Percentiles rank a stretch among this genome's conserved stretches.
Conservation (phyloP, 768 basidiomycete species). For the Kockovaella imperatae region DNA sequence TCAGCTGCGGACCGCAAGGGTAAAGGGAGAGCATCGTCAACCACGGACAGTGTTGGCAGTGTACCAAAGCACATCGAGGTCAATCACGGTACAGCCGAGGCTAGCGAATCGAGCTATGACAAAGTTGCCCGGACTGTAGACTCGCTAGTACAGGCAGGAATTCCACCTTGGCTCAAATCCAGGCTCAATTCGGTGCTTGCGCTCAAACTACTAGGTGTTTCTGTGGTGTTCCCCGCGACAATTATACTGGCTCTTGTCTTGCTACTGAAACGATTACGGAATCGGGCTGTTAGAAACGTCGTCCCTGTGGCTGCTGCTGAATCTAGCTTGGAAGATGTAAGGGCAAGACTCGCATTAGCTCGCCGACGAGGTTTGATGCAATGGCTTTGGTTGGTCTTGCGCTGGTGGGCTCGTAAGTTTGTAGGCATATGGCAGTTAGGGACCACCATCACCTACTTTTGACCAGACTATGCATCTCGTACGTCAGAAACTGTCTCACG, state of each 20-base stretch:
- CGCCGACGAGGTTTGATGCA: constrained; percentile 13
- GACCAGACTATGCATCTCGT: no score
- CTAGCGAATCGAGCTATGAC: background rate
- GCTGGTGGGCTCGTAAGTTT: constrained; percentile 30
- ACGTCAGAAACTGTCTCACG: no score
- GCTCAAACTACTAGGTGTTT: background rate
- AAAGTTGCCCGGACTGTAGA: no score
- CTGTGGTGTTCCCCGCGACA: background rate
- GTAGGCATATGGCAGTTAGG: constrained; percentile 33
- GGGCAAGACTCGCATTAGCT: constrained; percentile 10
- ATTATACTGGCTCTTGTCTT: background rate
- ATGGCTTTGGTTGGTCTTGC: constrained; percentile 22
- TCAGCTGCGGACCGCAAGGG: background rate
- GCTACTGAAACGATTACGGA: background rate
- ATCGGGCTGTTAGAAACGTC: background rate
- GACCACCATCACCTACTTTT: constrained; percentile 34
- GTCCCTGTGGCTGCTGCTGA: background rate
- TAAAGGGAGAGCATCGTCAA: background rate
- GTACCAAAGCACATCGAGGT: background rate
- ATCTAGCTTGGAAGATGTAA: constrained; percentile 7
- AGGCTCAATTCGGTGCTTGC: no score
- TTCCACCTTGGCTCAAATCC: no score
- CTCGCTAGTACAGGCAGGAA: no score
- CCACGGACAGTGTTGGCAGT: background rate
- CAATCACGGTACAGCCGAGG: background rate